These are phyloP conservation scores for Cinnamomum micranthum DNA, from an alignment of 164 flowering plant species.

Conservation along the genomic window DNA sequence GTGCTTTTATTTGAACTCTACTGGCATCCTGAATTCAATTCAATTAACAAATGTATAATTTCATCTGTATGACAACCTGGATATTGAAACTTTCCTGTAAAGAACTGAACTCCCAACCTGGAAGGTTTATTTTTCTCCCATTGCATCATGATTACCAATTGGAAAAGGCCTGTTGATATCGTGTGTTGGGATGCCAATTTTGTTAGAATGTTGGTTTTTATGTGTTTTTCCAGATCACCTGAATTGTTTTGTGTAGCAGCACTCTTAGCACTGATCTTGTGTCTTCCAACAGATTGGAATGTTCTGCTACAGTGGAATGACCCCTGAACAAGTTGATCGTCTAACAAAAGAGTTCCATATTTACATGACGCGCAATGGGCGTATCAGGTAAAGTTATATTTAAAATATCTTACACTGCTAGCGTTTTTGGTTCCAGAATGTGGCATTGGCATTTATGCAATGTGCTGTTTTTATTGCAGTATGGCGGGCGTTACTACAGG, in stretches of 20 bases:
- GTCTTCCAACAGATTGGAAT: slow-evolving; percentile 68
- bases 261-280: too few relatives aligned
- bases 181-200: too few relatives aligned
- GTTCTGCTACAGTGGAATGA: slow-evolving; percentile 96
- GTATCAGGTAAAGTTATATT: slow-evolving; percentile 61
- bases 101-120: too few relatives aligned
- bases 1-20: too few relatives aligned
- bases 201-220: neutral
- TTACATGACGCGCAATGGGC: slow-evolving; percentile 95
- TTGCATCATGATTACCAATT: too few relatives aligned
- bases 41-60: too few relatives aligned
- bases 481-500: slow-evolving; percentile 91
- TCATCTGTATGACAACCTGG: too few relatives aligned
- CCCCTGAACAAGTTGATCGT: slow-evolving; percentile 91
- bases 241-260: too few relatives aligned
- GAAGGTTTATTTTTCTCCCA: too few relatives aligned
- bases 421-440: neutral
- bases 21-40: too few relatives aligned
- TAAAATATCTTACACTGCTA: neutral
- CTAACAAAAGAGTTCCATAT: slow-evolving; percentile 81
- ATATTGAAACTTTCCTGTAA: too few relatives aligned
- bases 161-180: too few relatives aligned
- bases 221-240: neutral
- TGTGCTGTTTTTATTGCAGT: slow-evolving; percentile 33
- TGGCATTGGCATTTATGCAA: slow-evolving; percentile 4